These are phyloP conservation scores for Picocystis sp. DNA, from an alignment of 163 green algal genomes.

Conservation along the genomic window DNA sequence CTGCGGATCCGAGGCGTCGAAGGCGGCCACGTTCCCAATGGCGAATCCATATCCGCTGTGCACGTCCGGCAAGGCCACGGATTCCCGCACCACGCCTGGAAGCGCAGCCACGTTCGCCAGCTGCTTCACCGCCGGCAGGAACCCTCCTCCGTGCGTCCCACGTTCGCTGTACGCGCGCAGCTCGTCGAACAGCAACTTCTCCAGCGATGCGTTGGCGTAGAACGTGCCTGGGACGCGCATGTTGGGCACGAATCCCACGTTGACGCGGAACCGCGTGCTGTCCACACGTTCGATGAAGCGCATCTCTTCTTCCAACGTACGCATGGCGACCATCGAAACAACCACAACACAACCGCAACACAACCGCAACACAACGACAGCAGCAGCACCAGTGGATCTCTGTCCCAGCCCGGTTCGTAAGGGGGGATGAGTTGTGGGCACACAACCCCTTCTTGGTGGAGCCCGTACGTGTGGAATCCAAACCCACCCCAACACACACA, in stretches of 20 bases:
- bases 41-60: constrained; percentile 82
- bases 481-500: too few relatives aligned
- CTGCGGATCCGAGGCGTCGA: constrained; percentile 59
- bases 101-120: constrained; percentile 74
- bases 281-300: constrained; percentile 2
- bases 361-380: too few relatives aligned
- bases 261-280: not conserved
- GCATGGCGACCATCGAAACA: not conserved
- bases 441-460: too few relatives aligned
- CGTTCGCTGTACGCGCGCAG: constrained; percentile 24
- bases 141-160: constrained; percentile 46
- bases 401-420: too few relatives aligned
- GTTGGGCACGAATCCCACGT: constrained; percentile 45
- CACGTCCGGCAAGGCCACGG: constrained; percentile 69
- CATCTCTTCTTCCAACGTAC: constrained; percentile 14
- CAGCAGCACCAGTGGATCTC: too few relatives aligned
- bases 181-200: constrained; percentile 45
- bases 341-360: too few relatives aligned
- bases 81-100: constrained; percentile 59
- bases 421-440: too few relatives aligned
- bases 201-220: constrained; percentile 48
- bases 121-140: constrained; percentile 75
- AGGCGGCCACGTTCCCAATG: constrained; percentile 84
- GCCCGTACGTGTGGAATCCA: too few relatives aligned
- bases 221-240: constrained; percentile 53